Conservation (phyloP, 2,329 filamentous ascomycete species). For the Botrytis cinerea region DNA sequence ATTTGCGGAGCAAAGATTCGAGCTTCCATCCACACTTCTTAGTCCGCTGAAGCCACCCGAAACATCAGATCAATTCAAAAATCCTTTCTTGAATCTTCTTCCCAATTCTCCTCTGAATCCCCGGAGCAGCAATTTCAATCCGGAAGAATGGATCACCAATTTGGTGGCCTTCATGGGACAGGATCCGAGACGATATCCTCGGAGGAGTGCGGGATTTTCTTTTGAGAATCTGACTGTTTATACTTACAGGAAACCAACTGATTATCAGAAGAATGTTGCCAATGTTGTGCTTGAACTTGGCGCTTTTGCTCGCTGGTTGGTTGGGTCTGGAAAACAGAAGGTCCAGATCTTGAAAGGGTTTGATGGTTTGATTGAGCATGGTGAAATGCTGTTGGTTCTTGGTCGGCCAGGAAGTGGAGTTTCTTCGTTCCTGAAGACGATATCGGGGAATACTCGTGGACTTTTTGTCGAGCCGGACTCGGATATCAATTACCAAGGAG, state of each 20-base stretch:
- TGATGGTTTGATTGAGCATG: constrained; percentile 61
- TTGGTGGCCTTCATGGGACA: constrained; percentile 41
- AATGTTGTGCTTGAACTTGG: constrained; percentile 58
- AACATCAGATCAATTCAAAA: constrained; percentile 13
- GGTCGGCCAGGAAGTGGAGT: constrained; percentile 64
- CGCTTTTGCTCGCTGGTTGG: constrained; percentile 48
- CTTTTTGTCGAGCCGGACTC: constrained; percentile 54
- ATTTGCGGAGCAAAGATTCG: constrained; percentile 9
- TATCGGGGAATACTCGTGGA: constrained; percentile 56
- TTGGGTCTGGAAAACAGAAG: constrained; percentile 56
- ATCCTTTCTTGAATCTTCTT: constrained; percentile 26
- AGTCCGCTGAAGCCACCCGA: neutral
- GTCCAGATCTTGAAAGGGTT: constrained; percentile 60
- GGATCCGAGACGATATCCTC: constrained; percentile 46
- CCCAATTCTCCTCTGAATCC: constrained; percentile 48
- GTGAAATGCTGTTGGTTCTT: constrained; percentile 68
- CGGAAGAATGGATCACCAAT: constrained; percentile 50
- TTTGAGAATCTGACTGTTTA: constrained; percentile 70
- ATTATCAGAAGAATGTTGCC: constrained; percentile 67
- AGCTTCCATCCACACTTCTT: neutral
- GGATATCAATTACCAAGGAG: constrained; percentile 63
- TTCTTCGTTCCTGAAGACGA: constrained; percentile 62
- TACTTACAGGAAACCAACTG: constrained; percentile 66
- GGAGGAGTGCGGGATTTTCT: constrained; percentile 61
- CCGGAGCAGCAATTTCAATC: constrained; percentile 52